phyloP scores from a whole-genome alignment of 2,329 filamentous ascomycete species.

The Cordyceps sp. region DNA sequence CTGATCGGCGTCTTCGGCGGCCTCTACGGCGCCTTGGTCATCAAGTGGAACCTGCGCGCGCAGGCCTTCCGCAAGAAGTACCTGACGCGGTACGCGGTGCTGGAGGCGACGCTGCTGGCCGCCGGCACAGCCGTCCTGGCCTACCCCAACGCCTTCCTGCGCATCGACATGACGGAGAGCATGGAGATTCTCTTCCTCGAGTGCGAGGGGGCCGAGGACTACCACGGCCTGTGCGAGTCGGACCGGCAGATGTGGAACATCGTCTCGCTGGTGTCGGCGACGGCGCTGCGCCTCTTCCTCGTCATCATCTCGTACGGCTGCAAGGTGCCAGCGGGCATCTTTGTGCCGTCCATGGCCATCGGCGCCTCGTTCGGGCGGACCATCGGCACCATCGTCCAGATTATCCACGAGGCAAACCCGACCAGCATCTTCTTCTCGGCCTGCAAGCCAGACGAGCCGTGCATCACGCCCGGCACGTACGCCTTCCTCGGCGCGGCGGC shows the following conservation, averaged over 20 bases:
- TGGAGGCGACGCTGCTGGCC: constrained; percentile 75
- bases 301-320: constrained; percentile 95
- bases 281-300: constrained; percentile 61
- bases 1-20: constrained; percentile 86
- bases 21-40: constrained; percentile 89
- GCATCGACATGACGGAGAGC: constrained; percentile 98
- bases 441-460: constrained; percentile 81
- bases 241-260: constrained; percentile 66
- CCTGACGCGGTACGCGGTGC: constrained; percentile 63
- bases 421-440: constrained; percentile 70
- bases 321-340: constrained; percentile 95
- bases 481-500: constrained; percentile 88
- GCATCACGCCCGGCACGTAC: constrained; percentile 94
- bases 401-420: constrained; percentile 71
- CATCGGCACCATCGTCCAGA: constrained; percentile 87
- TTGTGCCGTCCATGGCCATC: constrained; percentile 95
- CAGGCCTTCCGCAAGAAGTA: constrained; percentile 93
- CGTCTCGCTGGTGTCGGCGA: constrained; percentile 61
- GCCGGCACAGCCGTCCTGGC: constrained; percentile 78
- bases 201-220: constrained; percentile 78
- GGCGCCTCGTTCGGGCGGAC: constrained; percentile 88
- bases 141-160: constrained; percentile 87
- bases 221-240: constrained; percentile 72
- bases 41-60: constrained; percentile 88
- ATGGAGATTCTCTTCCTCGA: constrained; percentile 97